A percentile compares a stretch with the other conserved stretches of the same genome.
Evolutionary conservation across 1,284 basidiomycete species (phyloP).

Genomic region (Ceratobasidium sp.): DNA sequence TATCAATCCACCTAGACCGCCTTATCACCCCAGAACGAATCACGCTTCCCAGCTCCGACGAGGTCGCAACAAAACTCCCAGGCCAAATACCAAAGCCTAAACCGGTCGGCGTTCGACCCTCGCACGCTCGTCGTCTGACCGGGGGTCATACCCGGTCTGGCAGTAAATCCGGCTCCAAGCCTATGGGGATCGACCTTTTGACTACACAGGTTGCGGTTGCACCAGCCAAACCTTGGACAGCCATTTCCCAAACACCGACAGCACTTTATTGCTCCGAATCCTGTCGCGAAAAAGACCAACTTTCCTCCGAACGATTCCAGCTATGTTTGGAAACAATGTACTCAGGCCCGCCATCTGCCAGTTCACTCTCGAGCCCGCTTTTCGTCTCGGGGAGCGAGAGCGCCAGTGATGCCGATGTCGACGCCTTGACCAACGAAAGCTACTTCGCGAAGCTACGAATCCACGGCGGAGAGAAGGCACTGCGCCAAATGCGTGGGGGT

Average conservation of each 20-base stretch:
- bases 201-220: constrained; percentile 15
- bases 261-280: constrained; percentile 81
- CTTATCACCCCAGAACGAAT: constrained; percentile 25
- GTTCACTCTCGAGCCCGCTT: constrained; percentile 11
- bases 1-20: constrained; percentile 5
- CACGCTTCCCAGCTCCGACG: constrained; percentile 4
- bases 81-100: constrained; percentile 19
- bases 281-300: constrained; percentile 50
- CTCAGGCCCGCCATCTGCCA: constrained; percentile 12
- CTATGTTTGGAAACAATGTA: constrained; percentile 28
- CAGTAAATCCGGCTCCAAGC: constrained; percentile 14
- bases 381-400: constrained; percentile 29
- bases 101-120: background rate
- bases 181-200: constrained; percentile 8
- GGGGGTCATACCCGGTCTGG: background rate
- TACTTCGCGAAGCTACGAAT: constrained; percentile 27
- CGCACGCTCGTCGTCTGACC: constrained; percentile 6
- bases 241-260: constrained; percentile 75
- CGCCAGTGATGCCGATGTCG: constrained; percentile 37
- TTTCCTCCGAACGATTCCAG: constrained; percentile 10
- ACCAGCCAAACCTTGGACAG: constrained; percentile 59
- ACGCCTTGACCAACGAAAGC: constrained; percentile 31
- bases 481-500: background rate
- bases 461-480: background rate
- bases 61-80: background rate